Percentiles rank a stretch among this genome's conserved stretches.
Evolutionary conservation across 2,329 filamentous ascomycete genomes (phyloP).

Genomic region (Calonectria multiphialidica): DNA sequence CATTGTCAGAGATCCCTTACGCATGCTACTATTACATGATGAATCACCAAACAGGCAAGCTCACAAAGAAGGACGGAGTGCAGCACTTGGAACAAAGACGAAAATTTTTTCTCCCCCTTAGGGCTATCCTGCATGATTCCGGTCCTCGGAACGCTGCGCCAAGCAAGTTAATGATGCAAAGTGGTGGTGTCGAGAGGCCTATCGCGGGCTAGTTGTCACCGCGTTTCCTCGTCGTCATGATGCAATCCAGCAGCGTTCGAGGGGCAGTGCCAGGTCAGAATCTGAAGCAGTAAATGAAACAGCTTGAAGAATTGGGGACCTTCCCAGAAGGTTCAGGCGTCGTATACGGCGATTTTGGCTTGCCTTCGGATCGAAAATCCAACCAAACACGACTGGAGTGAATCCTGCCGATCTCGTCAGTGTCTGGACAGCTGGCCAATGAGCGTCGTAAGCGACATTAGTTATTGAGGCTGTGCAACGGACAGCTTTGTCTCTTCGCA

Average conservation of each 20-base stretch:
- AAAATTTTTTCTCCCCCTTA: neutral
- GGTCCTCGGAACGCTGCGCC: neutral
- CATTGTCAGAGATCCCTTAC: neutral
- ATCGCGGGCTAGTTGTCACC: neutral
- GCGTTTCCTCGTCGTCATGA: neutral
- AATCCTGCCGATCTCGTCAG: neutral
- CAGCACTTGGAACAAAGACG: neutral
- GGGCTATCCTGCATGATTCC: neutral
- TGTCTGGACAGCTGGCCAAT: neutral
- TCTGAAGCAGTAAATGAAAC: neutral
- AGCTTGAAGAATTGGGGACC: neutral
- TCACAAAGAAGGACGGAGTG: neutral
- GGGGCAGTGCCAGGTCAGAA: neutral
- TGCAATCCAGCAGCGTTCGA: neutral
- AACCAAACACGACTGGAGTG: neutral
- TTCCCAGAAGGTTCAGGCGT: neutral
- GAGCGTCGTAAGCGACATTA: neutral
- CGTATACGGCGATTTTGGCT: neutral
- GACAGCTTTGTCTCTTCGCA: neutral
- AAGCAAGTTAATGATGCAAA: neutral
- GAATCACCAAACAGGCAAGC: neutral
- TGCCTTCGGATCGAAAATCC: neutral
- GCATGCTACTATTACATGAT: neutral
- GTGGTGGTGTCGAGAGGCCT: neutral
- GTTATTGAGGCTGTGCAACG: constrained; percentile 2